These are phyloP conservation scores for Neurospora sp. DNA, from an alignment of 495 filamentous ascomycete genomes.

Conservation along the genomic window DNA sequence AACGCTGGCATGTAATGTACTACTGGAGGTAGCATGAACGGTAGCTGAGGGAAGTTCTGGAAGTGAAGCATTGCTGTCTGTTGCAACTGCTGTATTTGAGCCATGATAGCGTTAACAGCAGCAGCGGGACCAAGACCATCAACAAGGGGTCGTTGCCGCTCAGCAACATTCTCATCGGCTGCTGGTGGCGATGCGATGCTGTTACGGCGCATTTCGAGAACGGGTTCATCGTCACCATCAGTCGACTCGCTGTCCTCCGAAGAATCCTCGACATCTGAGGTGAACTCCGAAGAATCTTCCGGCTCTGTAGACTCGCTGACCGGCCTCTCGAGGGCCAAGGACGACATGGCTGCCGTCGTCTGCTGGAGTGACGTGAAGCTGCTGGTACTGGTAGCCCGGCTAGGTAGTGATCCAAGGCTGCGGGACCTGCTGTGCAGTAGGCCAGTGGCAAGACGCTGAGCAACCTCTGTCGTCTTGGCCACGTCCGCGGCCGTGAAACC, in stretches of 20 bases:
- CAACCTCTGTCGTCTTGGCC: conserved; percentile 51
- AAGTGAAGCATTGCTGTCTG: conserved; percentile 45
- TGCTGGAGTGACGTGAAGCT: conserved; percentile 51
- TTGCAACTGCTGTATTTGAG: conserved; percentile 73
- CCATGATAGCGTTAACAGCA: conserved; percentile 59
- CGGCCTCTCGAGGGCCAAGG: conserved; percentile 30
- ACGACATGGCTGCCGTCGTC: conserved; percentile 11
- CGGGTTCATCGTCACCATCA: conserved; percentile 29
- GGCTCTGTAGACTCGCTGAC: conserved; percentile 21
- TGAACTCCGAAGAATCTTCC: conserved; percentile 24
- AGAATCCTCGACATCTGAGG: conserved; percentile 22
- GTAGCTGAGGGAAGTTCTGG: conserved; percentile 21
- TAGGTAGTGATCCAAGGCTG: conserved; percentile 35
- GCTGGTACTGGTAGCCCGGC: conserved; percentile 54
- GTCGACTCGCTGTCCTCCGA: conserved; percentile 1
- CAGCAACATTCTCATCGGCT: conserved; percentile 11
- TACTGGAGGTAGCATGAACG: conserved; percentile 10
- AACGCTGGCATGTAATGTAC: conserved; percentile 47
- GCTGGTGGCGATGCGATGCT: conserved; percentile 1
- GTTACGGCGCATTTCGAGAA: conserved; percentile 27
- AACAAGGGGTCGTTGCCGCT: conserved; percentile 17
- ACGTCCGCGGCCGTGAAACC: conserved; percentile 67
- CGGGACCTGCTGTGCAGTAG: conserved; percentile 51
- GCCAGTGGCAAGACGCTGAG: conserved; percentile 37
- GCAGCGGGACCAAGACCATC: conserved; percentile 43